A percentile compares a stretch with the other conserved stretches of the same genome.
Evolutionary conservation across 1,284 basidiomycete species (phyloP).

Genomic region (Trichosporon sp.): DNA sequence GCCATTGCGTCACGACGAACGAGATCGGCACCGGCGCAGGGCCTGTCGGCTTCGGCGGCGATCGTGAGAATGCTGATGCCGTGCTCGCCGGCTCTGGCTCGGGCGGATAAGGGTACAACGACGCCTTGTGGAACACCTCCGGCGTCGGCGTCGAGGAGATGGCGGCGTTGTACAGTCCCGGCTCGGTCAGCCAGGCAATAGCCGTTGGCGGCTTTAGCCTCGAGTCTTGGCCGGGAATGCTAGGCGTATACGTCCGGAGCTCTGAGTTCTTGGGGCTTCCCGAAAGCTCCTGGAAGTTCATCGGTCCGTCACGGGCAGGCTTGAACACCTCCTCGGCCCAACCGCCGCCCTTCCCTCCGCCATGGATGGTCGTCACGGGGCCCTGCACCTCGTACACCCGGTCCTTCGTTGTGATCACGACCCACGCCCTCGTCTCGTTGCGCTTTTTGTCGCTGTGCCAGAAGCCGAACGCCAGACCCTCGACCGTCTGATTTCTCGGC

Average conservation of each 20-base stretch:
- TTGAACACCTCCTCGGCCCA: slow-evolving; percentile 67
- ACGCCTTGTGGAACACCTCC: slow-evolving; percentile 37
- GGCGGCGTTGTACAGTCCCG: slow-evolving; percentile 77
- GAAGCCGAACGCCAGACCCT: slow-evolving; percentile 74
- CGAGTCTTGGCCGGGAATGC: slow-evolving; percentile 59
- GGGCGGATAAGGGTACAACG: slow-evolving; percentile 56
- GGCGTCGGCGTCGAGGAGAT: slow-evolving; percentile 30
- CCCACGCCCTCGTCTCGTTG: slow-evolving; percentile 46
- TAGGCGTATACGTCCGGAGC: slow-evolving; percentile 65
- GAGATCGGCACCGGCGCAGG: slow-evolving; percentile 58
- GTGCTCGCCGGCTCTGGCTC: slow-evolving; percentile 48
- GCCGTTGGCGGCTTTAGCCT: slow-evolving; percentile 52
- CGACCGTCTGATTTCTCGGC: slow-evolving; percentile 71
- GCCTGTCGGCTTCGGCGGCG: slow-evolving; percentile 32
- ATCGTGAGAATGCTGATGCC: not conserved
- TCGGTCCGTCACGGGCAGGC: slow-evolving; percentile 65
- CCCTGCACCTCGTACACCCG: slow-evolving; percentile 90
- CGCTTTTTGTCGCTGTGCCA: slow-evolving; percentile 31
- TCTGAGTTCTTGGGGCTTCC: slow-evolving; percentile 69
- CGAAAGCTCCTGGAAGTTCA: slow-evolving; percentile 81
- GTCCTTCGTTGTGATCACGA: slow-evolving; percentile 80
- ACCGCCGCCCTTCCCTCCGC: slow-evolving; percentile 57
- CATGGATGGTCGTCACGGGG: slow-evolving; percentile 39
- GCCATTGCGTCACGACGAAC: slow-evolving; percentile 83
- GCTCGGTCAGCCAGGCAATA: slow-evolving; percentile 87